Conservation (phyloP, 179 eudicot genomes). For the Sideroxylon spinosum region DNA sequence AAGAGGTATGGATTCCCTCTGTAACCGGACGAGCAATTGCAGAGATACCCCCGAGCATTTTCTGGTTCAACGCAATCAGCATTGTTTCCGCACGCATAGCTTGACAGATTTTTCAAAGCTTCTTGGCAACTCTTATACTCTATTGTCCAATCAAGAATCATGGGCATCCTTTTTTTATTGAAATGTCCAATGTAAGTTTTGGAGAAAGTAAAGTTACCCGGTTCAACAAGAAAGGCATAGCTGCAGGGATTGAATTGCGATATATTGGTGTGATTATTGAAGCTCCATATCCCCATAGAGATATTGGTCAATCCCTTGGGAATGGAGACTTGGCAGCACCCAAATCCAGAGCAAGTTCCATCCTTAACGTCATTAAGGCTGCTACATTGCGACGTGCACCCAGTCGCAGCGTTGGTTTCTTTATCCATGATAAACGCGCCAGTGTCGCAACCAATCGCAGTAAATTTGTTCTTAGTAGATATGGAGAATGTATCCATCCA, state of each 20-base stretch:
- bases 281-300: not conserved
- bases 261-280: not conserved
- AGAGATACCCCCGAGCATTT: constrained; percentile 2
- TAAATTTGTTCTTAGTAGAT: too few relatives aligned
- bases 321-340: not conserved
- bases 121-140: too few relatives aligned
- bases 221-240: not conserved
- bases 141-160: too few relatives aligned
- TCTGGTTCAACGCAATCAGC: too few relatives aligned
- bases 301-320: not conserved
- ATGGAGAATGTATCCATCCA: too few relatives aligned
- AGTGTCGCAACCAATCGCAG: not conserved
- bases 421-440: not conserved
- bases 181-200: not conserved
- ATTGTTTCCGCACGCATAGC: too few relatives aligned
- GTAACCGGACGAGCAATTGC: not conserved
- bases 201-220: not conserved
- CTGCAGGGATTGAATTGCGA: not conserved
- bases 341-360: not conserved
- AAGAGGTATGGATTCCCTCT: constrained; percentile 4
- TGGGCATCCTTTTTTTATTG: too few relatives aligned
- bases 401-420: not conserved
- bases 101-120: too few relatives aligned
- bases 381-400: not conserved
- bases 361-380: not conserved